phyloP scores from a whole-genome alignment of 768 basidiomycete genomes.

The Calocera cornea region DNA sequence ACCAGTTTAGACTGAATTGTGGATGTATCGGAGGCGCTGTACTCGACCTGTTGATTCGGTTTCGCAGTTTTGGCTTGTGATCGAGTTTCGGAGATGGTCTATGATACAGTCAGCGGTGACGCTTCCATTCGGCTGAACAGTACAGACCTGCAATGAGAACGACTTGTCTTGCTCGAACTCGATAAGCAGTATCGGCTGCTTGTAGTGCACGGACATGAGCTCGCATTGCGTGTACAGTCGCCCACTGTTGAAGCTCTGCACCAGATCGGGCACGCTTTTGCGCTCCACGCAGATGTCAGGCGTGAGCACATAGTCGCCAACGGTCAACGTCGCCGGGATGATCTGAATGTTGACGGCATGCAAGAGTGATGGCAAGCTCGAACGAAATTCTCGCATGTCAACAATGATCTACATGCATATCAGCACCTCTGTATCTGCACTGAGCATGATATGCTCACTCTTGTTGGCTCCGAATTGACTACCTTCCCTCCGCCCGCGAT shows the following conservation, averaged over 20 bases:
- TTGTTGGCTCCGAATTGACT: constrained; percentile 48
- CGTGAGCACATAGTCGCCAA: constrained; percentile 91
- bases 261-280: constrained; percentile 84
- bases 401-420: constrained; percentile 59
- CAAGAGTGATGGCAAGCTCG: constrained; percentile 75
- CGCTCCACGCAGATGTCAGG: constrained; percentile 94
- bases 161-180: constrained; percentile 97
- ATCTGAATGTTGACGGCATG: constrained; percentile 70
- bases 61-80: constrained; percentile 8
- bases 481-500: constrained; percentile 75
- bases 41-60: constrained; percentile 14
- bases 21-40: constrained; percentile 31
- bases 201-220: constrained; percentile 91
- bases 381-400: constrained; percentile 93
- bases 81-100: constrained; percentile 24
- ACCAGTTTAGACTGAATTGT: constrained; percentile 85
- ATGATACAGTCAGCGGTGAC: too few relatives aligned
- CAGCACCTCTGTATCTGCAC: not conserved
- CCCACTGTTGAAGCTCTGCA: constrained; percentile 88
- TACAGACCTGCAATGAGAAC: constrained; percentile 69
- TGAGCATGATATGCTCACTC: constrained; percentile 27
- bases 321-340: constrained; percentile 81
- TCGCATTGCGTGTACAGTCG: constrained; percentile 97
- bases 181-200: constrained; percentile 80
- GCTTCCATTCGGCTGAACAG: constrained; percentile 7